Evolutionary conservation across 306 rosid genomes (phyloP).

Genomic region (Prosopis cineraria): DNA sequence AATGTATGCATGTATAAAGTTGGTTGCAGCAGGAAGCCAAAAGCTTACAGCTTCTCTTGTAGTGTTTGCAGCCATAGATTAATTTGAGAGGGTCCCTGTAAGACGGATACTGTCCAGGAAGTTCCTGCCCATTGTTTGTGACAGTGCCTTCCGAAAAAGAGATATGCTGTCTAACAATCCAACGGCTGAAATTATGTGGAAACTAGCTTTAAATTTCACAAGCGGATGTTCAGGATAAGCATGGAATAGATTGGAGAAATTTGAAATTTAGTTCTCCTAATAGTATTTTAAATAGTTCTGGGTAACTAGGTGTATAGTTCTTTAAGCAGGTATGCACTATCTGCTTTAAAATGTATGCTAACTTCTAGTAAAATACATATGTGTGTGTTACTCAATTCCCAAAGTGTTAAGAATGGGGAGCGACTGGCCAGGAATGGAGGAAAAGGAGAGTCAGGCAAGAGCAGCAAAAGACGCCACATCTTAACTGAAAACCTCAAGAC

Average conservation of each 20-base stretch:
- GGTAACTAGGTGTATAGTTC: neutral
- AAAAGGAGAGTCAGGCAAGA: too few relatives aligned
- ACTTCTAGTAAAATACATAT: conserved; percentile 25
- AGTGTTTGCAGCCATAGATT: conserved; percentile 86
- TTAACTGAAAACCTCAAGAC: too few relatives aligned
- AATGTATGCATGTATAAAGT: conserved; percentile 77
- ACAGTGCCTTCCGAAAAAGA: conserved; percentile 47
- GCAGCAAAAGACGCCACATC: too few relatives aligned
- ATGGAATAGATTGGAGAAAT: conserved; percentile 25
- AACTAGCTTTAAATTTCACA: conserved; percentile 35
- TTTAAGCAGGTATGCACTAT: neutral
- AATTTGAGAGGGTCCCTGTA: conserved; percentile 62
- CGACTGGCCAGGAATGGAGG: too few relatives aligned
- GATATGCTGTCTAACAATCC: conserved; percentile 67
- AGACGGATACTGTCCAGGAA: conserved; percentile 75
- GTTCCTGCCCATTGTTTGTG: conserved; percentile 53
- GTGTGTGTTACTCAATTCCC: conserved; percentile 26
- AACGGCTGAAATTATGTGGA: conserved; percentile 67
- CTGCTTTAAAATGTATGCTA: neutral
- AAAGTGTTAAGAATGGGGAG: too few relatives aligned
- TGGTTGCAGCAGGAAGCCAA: conserved; percentile 84
- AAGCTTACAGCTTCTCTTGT: conserved; percentile 90
- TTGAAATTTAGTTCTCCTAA: conserved; percentile 15
- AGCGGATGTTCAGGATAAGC: conserved; percentile 12
- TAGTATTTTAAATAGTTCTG: conserved; percentile 5